phyloP scores from a whole-genome alignment of 225 moss, liverwort and hornwort genomes.

The Neckera pumila region DNA sequence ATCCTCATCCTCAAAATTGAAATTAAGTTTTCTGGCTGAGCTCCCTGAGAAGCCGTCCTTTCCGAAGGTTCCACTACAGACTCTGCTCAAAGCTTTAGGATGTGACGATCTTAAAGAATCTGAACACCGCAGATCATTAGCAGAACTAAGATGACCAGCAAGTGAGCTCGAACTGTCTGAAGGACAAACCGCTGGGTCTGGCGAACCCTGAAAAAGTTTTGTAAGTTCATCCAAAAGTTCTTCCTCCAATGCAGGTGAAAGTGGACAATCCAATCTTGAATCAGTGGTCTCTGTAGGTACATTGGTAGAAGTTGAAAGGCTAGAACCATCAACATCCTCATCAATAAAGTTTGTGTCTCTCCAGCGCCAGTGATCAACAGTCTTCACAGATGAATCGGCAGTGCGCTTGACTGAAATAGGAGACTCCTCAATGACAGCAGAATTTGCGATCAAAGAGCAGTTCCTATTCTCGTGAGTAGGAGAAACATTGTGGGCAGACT shows the following conservation, averaged over 20 bases:
- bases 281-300: not conserved
- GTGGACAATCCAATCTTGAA: not conserved
- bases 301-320: not conserved
- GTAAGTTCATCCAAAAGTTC: constrained; percentile 35
- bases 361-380: not conserved
- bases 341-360: not conserved
- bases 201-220: constrained; percentile 21
- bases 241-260: constrained; percentile 34
- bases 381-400: not conserved
- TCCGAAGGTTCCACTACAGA: not conserved
- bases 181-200: not conserved
- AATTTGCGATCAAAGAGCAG: not conserved
- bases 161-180: not conserved
- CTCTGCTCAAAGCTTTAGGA: constrained; percentile 2
- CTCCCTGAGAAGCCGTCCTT: not conserved
- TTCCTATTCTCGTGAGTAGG: not conserved
- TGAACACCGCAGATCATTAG: not conserved
- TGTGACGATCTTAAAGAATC: not conserved
- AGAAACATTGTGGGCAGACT: not conserved
- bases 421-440: not conserved
- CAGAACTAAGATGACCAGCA: not conserved
- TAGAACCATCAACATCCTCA: not conserved
- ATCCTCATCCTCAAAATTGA: constrained; percentile 9
- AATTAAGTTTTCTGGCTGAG: constrained; percentile 29
- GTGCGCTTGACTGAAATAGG: constrained; percentile 1